Conservation (phyloP, 2,329 filamentous ascomycete species). For the Pezicula neosporulosa region DNA sequence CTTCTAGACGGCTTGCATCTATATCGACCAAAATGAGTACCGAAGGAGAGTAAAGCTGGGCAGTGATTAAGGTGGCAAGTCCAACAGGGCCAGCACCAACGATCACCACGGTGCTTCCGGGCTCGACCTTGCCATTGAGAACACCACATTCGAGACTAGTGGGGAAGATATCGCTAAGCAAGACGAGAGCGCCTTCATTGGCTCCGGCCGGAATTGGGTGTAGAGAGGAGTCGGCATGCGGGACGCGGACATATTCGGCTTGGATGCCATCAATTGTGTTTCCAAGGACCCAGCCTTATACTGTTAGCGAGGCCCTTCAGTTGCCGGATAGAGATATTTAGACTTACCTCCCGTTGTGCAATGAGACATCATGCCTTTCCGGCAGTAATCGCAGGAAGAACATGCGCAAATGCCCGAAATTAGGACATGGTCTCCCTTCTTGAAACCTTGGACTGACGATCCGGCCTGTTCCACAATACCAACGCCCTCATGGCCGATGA, state of each 20-base stretch:
- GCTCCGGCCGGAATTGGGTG: constrained; percentile 72
- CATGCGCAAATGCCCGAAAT: constrained; percentile 49
- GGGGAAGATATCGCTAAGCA: constrained; percentile 53
- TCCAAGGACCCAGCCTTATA: constrained; percentile 46
- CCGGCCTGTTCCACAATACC: constrained; percentile 44
- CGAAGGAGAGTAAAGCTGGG: constrained; percentile 50
- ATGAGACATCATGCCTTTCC: constrained; percentile 46
- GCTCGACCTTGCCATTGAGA: constrained; percentile 46
- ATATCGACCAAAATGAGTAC: constrained; percentile 49
- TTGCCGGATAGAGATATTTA: not conserved
- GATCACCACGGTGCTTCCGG: constrained; percentile 48
- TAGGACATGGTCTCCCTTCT: constrained; percentile 47
- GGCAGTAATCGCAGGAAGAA: constrained; percentile 47
- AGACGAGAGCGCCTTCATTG: constrained; percentile 73
- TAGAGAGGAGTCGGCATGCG: constrained; percentile 77
- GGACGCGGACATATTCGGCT: constrained; percentile 82
- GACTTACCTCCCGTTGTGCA: constrained; percentile 42
- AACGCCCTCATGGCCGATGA: constrained; percentile 52
- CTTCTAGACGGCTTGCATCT: constrained; percentile 42
- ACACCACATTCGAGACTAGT: constrained; percentile 54
- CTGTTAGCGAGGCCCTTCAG: not conserved
- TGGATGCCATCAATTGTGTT: constrained; percentile 72
- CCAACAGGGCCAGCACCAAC: constrained; percentile 55
- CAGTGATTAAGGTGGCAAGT: constrained; percentile 49
- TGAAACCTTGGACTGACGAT: constrained; percentile 40